These are phyloP conservation scores for Tetragonia tetragonoides DNA, from an alignment of 148 eudicot species.

Conservation along the genomic window DNA sequence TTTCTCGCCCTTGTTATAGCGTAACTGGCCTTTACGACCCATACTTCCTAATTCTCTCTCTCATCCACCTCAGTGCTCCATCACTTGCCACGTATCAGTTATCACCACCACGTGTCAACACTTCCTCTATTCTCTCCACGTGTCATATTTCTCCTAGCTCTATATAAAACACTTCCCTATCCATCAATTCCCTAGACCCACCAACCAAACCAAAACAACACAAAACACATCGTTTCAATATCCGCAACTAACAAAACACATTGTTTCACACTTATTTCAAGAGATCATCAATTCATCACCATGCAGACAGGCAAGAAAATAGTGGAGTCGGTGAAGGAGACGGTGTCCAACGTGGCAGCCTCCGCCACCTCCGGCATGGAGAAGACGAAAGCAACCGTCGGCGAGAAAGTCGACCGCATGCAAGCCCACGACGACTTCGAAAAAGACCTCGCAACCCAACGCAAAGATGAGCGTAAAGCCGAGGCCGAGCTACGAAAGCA, in stretches of 20 bases:
- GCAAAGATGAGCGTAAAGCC: slow-evolving; percentile 40
- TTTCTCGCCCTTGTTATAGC: not conserved
- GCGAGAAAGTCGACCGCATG: slow-evolving; percentile 50
- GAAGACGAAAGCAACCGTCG: slow-evolving; percentile 55
- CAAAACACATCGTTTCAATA: not conserved
- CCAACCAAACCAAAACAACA: not conserved
- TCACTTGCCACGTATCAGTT: not conserved
- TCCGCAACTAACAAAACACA: too few species aligned
- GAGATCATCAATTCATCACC: too few species aligned
- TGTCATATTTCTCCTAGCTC: not conserved
- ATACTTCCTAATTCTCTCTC: not conserved
- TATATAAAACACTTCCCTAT: not conserved
- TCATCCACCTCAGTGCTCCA: not conserved
- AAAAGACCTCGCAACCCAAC: slow-evolving; percentile 51
- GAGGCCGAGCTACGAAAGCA: slow-evolving; percentile 56
- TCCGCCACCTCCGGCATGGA: slow-evolving; percentile 61
- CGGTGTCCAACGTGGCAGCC: slow-evolving; percentile 57
- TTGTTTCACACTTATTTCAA: too few species aligned
- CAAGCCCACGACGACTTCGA: slow-evolving; percentile 39
- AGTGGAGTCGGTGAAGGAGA: slow-evolving; percentile 56
- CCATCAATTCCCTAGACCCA: too few species aligned
- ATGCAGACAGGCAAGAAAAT: slow-evolving; percentile 63
- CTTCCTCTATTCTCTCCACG: not conserved
- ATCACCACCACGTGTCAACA: too few species aligned
- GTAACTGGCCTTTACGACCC: too few species aligned